Evolutionary conservation across 805 yeast species (phyloP), one percentile per base, ranked within the genome.

Genomic region (Candida hispaniensis): DNA sequence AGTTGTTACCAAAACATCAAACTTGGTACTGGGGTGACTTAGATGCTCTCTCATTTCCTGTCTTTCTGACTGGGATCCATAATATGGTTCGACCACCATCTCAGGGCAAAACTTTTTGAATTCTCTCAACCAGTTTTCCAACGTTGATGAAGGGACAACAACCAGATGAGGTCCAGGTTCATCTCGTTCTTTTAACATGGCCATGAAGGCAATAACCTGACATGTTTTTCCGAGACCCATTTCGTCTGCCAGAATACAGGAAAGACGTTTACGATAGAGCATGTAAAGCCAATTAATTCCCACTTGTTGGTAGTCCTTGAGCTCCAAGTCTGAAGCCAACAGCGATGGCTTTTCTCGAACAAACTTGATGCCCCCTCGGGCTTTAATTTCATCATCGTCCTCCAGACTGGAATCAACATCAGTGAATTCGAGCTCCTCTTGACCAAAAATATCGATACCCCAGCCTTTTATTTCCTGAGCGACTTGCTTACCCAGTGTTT

Each of bases 181-280:
- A n/a, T 64, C 67, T n/a, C 55, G 52, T 46, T 80, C 77, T 51
- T 82, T 82, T 49, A 91, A 65, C 50, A 79, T 75, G 1, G 97
- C 85, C 51, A 91, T 60, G 52, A 91, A 91, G 6, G 96, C 69
- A 58, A 91, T 88, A 18, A 91, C 94, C 59, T 91, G 97, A 54
- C 94, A 79, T 0, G 98, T 91, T 54, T 91, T 91, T 41, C 99
- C 99, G 30, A 91, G 64, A 4, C 66, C 99, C 99, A 91, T 91
- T 55, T 91, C 99, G 60, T 91, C 99, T 0, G 98, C 99, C 30
- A 91, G 63, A 39, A 91, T 91, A 59, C 98, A 86, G 5, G 95
- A 83, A 39, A 91, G 64, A 11, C 73, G 67, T 50, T 79, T 73
- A 40, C 71, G 73, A 54, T 88, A 91, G 18, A 91, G 63, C 38